Conservation (phyloP, 495 filamentous ascomycete genomes). For the Friedmanniomyces endolithicus region DNA sequence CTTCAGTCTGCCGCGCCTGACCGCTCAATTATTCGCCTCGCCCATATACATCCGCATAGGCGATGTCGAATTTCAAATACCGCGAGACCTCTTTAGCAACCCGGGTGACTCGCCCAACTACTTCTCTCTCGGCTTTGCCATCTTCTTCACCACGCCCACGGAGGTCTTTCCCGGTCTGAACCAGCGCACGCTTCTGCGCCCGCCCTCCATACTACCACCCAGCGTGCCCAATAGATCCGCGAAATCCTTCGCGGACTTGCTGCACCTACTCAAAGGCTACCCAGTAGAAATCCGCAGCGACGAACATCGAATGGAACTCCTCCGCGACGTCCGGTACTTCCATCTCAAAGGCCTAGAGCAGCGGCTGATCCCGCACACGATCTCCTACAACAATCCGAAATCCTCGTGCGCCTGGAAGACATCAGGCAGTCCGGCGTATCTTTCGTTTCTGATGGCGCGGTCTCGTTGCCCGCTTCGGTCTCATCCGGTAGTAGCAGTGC, state of each 20-base stretch:
- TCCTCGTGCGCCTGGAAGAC: slow-evolving; percentile 70
- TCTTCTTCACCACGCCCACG: slow-evolving; percentile 69
- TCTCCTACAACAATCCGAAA: slow-evolving; percentile 74
- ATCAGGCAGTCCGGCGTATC: slow-evolving; percentile 73
- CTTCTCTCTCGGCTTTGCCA: slow-evolving; percentile 83
- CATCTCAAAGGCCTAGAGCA: slow-evolving; percentile 88
- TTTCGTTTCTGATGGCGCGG: slow-evolving; percentile 37
- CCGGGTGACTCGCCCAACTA: slow-evolving; percentile 89
- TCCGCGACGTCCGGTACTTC: slow-evolving; percentile 85
- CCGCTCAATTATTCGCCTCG: slow-evolving; percentile 86
- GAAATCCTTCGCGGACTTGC: slow-evolving; percentile 65
- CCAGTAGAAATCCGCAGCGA: slow-evolving; percentile 64
- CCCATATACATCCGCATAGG: slow-evolving; percentile 87
- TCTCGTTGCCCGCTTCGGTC: not conserved
- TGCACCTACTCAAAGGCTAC: slow-evolving; percentile 85
- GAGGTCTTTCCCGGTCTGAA: slow-evolving; percentile 82
- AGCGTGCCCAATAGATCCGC: slow-evolving; percentile 67
- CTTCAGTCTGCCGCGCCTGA: slow-evolving; percentile 80
- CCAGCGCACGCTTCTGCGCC: slow-evolving; percentile 68
- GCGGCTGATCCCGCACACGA: slow-evolving; percentile 64
- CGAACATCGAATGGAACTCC: slow-evolving; percentile 62
- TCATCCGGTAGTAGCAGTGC: slow-evolving; percentile 4
- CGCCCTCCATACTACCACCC: slow-evolving; percentile 74
- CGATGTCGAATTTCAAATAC: slow-evolving; percentile 72
- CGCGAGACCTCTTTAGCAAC: slow-evolving; percentile 71